Evolutionary conservation across 2,329 filamentous ascomycete genomes (phyloP).

Genomic region (Tolypocladium inflatum): DNA sequence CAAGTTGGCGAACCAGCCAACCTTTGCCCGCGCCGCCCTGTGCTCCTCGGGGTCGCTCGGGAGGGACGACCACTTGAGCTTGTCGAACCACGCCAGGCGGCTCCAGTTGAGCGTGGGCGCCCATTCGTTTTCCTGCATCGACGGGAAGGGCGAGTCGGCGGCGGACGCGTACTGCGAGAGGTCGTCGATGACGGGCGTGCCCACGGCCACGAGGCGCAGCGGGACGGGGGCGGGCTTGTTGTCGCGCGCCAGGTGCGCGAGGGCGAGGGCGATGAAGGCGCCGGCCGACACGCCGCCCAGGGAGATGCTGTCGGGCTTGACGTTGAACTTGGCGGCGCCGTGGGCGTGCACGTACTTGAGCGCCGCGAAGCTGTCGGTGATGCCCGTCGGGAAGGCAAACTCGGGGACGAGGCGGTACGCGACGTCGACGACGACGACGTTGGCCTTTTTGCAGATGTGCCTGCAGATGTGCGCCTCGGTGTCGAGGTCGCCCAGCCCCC

Average conservation of each 20-base stretch:
- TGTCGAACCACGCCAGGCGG: slow-evolving; percentile 30
- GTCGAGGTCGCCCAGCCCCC: slow-evolving; percentile 38
- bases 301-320: slow-evolving; percentile 26
- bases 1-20: slow-evolving; percentile 20
- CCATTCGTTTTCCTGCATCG: slow-evolving; percentile 30
- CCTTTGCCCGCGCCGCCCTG: slow-evolving; percentile 6
- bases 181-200: slow-evolving; percentile 31
- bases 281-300: slow-evolving; percentile 37
- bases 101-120: slow-evolving; percentile 34
- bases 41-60: slow-evolving; percentile 5
- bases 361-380: slow-evolving; percentile 38
- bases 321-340: slow-evolving; percentile 25
- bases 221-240: slow-evolving; percentile 17
- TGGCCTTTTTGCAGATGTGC: slow-evolving; percentile 32
- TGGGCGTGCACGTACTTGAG: slow-evolving; percentile 27
- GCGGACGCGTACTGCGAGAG: slow-evolving; percentile 24
- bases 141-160: slow-evolving; percentile 27
- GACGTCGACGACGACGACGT: slow-evolving; percentile 38
- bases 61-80: slow-evolving; percentile 20
- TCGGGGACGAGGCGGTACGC: slow-evolving; percentile 44
- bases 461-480: slow-evolving; percentile 39
- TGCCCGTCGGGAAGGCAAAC: slow-evolving; percentile 34
- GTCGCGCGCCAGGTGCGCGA: slow-evolving; percentile 31
- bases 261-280: slow-evolving; percentile 26
- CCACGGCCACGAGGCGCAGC: slow-evolving; percentile 25